phyloP scores from a whole-genome alignment of 192 early-diverging fungal genomes.

The Podila epicladia region DNA sequence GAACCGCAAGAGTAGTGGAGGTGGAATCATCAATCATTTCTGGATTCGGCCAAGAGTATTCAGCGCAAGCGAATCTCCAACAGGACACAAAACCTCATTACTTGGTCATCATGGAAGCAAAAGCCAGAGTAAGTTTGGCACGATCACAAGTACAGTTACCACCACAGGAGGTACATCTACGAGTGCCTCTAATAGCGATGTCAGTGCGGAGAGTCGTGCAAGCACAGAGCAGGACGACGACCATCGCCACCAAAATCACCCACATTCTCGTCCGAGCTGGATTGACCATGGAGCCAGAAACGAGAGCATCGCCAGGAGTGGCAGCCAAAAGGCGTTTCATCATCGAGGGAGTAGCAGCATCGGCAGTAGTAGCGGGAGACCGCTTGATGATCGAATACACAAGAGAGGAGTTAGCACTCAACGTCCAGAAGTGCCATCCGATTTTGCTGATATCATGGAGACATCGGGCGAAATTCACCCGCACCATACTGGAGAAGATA shows the following conservation, averaged over 20 bases:
- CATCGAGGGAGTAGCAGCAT: neutral
- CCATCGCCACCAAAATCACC: neutral
- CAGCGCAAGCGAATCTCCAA: neutral
- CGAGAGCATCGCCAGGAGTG: neutral
- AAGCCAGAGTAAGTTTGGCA: neutral
- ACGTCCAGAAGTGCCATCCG: neutral
- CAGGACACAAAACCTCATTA: neutral
- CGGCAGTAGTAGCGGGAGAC: neutral
- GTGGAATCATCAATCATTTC: neutral
- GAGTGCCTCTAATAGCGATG: slow-evolving; percentile 12
- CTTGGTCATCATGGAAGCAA: neutral
- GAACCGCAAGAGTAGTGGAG: neutral
- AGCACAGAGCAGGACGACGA: neutral
- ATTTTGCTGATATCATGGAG: slow-evolving; percentile 8
- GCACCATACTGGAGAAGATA: neutral
- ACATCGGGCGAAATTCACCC: slow-evolving; percentile 9
- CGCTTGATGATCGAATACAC: slow-evolving; percentile 3
- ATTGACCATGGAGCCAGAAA: neutral
- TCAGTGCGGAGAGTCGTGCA: slow-evolving; percentile 11
- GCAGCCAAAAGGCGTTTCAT: neutral
- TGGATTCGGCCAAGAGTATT: neutral
- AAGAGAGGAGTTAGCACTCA: neutral
- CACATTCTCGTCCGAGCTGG: neutral
- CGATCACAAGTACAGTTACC: neutral
- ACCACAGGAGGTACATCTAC: slow-evolving; percentile 3